These are phyloP conservation scores for Rhododendron kiyosumense DNA, from an alignment of 148 eudicot genomes.

Conservation along the genomic window DNA sequence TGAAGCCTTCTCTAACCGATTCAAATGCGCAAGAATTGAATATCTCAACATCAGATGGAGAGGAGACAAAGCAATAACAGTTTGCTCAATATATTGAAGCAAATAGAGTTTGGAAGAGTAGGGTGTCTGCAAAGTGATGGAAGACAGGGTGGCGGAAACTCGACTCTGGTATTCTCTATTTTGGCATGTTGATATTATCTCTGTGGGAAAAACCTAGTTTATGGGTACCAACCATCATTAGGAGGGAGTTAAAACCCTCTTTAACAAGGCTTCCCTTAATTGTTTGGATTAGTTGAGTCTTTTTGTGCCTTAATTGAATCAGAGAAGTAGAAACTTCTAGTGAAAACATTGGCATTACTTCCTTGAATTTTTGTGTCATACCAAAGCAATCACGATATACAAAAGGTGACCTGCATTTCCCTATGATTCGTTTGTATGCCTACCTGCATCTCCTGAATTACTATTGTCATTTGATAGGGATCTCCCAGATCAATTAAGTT, in stretches of 20 bases:
- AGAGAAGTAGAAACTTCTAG: background rate
- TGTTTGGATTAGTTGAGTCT: conserved; percentile 2
- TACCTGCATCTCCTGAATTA: background rate
- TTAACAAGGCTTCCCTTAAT: background rate
- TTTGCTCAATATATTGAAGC: background rate
- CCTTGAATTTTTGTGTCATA: background rate
- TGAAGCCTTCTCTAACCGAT: background rate
- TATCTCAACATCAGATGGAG: background rate
- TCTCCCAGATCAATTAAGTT: background rate
- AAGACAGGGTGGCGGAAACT: background rate
- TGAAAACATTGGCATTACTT: background rate
- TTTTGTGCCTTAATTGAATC: background rate
- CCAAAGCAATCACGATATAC: background rate
- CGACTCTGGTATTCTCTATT: background rate
- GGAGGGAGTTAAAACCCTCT: background rate
- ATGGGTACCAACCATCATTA: background rate
- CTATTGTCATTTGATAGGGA: background rate
- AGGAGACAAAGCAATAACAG: background rate
- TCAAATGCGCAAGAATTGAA: conserved; percentile 4
- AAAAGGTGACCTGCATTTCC: background rate
- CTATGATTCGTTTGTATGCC: background rate
- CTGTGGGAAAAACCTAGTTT: background rate
- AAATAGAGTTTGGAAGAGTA: background rate
- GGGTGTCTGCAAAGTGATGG: background rate
- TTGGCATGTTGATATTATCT: conserved; percentile 6